A percentile compares a stretch with the other conserved stretches of the same genome.
phyloP scores from a whole-genome alignment of 805 yeast species.

The Wickerhamomyces ciferrii region DNA sequence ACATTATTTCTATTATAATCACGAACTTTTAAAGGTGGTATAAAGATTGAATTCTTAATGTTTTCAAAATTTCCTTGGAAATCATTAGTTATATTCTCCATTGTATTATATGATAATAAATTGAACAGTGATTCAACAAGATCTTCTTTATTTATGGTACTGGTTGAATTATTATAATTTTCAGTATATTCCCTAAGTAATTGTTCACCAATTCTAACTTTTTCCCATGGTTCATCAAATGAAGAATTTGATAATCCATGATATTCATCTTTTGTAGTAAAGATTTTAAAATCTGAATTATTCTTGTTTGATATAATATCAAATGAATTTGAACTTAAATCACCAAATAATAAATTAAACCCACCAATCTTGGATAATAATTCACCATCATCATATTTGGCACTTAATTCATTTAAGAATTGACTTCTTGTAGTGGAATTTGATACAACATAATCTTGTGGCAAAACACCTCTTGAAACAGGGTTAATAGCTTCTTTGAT shows the following conservation, averaged over 20 bases:
- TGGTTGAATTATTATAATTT: conserved; percentile 18
- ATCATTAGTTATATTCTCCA: conserved; percentile 23
- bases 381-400: conserved; percentile 13
- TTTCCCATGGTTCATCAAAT: conserved; percentile 70
- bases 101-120: conserved; percentile 44
- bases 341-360: conserved; percentile 33
- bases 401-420: conserved; percentile 15
- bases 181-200: conserved; percentile 30
- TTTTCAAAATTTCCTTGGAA: conserved; percentile 30
- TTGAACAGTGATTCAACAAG: conserved; percentile 48
- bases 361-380: conserved; percentile 20
- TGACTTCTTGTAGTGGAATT: conserved; percentile 10
- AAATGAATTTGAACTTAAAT: conserved; percentile 23
- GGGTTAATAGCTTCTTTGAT: conserved; percentile 15
- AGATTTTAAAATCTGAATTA: conserved; percentile 25
- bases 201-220: conserved; percentile 51
- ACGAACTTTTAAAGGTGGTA: conserved; percentile 54
- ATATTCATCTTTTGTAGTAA: conserved; percentile 23
- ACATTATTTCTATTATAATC: conserved; percentile 25
- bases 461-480: conserved; percentile 41
- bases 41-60: conserved; percentile 56
- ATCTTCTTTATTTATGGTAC: conserved; percentile 27
- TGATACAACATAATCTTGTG: conserved; percentile 32
- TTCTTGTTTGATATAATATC: conserved; percentile 23
- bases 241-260: conserved; percentile 67